A percentile compares a stretch with the other conserved stretches of the same genome.
These are phyloP conservation scores for Picochlorum sp. DNA, from an alignment of 139 green algal genomes.

Conservation along the genomic window DNA sequence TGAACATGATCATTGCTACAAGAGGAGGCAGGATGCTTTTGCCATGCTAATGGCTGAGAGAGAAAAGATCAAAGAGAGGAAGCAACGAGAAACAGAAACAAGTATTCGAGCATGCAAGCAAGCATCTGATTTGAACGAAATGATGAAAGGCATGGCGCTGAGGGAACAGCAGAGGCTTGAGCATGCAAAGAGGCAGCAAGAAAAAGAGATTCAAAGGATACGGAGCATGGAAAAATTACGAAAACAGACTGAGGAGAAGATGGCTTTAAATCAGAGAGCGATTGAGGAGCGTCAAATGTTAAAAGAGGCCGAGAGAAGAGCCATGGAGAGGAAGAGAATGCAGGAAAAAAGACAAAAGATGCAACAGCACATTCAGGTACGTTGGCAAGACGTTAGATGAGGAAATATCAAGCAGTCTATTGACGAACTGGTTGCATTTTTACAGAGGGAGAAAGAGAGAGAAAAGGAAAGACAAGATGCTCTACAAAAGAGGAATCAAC, in stretches of 20 bases:
- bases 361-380: neutral
- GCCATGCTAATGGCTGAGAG: slow-evolving; percentile 41
- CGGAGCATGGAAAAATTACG: slow-evolving; percentile 20
- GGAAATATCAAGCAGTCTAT: too few species aligned
- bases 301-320: neutral
- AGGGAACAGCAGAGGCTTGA: slow-evolving; percentile 3
- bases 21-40: slow-evolving; percentile 55
- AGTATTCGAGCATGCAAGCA: neutral
- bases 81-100: slow-evolving; percentile 2
- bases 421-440: neutral
- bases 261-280: neutral
- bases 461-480: neutral
- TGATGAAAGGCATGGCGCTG: slow-evolving; percentile 6
- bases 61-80: neutral
- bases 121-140: slow-evolving; percentile 18
- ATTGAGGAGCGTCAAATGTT: neutral
- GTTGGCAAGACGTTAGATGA: neutral
- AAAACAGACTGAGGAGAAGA: slow-evolving; percentile 1
- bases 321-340: neutral
- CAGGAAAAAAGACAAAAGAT: neutral
- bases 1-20: slow-evolving; percentile 58
- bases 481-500: neutral
- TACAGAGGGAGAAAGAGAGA: neutral
- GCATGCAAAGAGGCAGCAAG: slow-evolving; percentile 22
- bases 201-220: slow-evolving; percentile 38